Conservation (phyloP, 2,329 filamentous ascomycete species). For the Cordyceps fumosorosea region DNA sequence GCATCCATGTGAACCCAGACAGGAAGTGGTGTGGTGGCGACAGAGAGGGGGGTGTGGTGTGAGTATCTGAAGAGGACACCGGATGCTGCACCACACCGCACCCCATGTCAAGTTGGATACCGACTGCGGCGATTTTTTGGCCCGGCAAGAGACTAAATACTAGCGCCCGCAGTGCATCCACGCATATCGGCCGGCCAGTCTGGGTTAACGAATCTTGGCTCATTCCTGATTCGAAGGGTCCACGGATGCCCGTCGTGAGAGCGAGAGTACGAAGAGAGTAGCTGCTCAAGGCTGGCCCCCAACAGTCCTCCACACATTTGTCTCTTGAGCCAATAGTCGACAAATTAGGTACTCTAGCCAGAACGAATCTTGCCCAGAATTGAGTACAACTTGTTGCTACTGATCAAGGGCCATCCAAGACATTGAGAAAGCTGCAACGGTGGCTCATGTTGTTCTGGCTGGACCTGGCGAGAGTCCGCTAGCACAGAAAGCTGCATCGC, state of each 20-base stretch:
- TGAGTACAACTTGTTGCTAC: background rate
- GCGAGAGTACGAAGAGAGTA: background rate
- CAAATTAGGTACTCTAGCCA: background rate
- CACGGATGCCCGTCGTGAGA: background rate
- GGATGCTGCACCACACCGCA: constrained; percentile 8
- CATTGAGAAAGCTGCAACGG: background rate
- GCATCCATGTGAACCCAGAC: background rate
- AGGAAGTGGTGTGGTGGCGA: constrained; percentile 10
- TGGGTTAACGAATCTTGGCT: background rate
- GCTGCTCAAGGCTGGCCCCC: background rate
- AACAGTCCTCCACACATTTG: background rate
- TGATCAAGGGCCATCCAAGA: background rate
- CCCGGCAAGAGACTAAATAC: background rate
- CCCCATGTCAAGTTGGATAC: background rate
- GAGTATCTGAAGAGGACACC: background rate
- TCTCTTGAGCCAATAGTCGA: background rate
- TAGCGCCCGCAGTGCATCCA: constrained; percentile 1
- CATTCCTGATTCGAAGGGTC: background rate
- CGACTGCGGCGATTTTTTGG: constrained; percentile 1
- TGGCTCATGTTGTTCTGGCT: background rate
- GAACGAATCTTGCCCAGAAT: background rate
- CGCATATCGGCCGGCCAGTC: background rate
- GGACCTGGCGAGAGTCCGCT: background rate
- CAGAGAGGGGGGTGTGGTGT: background rate
- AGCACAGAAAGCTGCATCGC: background rate